Percentiles rank a stretch among this genome's conserved stretches.
phyloP scores from a whole-genome alignment of 768 basidiomycete species.

The Russula dissimulans region DNA sequence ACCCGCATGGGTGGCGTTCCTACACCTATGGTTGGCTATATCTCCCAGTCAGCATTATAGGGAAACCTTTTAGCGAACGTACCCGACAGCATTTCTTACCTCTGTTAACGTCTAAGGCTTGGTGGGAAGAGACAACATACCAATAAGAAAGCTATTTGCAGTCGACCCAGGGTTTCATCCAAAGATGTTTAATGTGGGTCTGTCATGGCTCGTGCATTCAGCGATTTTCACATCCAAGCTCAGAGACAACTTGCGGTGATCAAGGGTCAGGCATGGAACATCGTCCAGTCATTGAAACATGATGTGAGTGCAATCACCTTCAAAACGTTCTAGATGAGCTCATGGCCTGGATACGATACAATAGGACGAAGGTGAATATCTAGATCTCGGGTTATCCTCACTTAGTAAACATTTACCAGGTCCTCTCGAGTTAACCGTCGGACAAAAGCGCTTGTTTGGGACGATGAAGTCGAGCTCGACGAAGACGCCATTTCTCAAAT shows the following conservation, averaged over 20 bases:
- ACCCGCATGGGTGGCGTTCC: slow-evolving; percentile 67
- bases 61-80: slow-evolving; percentile 74
- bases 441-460: slow-evolving; percentile 73
- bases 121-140: slow-evolving; percentile 87
- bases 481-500: slow-evolving; percentile 32
- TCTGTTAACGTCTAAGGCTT: slow-evolving; percentile 68
- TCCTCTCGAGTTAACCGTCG: slow-evolving; percentile 88
- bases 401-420: slow-evolving; percentile 34
- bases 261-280: slow-evolving; percentile 89
- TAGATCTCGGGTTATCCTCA: neutral
- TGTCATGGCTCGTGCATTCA: neutral
- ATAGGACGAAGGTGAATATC: slow-evolving; percentile 62
- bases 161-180: slow-evolving; percentile 83
- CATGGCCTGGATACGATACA: neutral
- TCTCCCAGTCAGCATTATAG: slow-evolving; percentile 76
- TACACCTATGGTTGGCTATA: slow-evolving; percentile 88
- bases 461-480: slow-evolving; percentile 63
- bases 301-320: slow-evolving; percentile 36
- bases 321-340: neutral
- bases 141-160: slow-evolving; percentile 68
- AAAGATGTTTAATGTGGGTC: slow-evolving; percentile 73
- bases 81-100: slow-evolving; percentile 78
- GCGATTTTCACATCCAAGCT: slow-evolving; percentile 1
- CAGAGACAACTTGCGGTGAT: slow-evolving; percentile 86
- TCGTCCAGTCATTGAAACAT: slow-evolving; percentile 76